A percentile compares a stretch with the other conserved stretches of the same genome.
Conservation (phyloP, 768 basidiomycete genomes). For the Leccinum boreale region DNA sequence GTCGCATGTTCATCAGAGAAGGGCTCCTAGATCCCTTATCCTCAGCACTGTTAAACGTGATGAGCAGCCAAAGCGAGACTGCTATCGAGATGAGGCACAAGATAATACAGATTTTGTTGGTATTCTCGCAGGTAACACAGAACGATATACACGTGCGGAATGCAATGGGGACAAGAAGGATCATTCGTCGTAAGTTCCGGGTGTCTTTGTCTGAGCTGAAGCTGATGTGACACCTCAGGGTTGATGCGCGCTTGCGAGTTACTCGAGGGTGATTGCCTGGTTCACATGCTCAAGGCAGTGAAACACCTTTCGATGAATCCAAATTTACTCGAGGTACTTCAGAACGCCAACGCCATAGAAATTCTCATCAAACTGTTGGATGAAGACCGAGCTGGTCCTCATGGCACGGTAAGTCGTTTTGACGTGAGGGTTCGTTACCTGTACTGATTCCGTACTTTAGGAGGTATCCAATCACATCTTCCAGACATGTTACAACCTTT, state of each 20-base stretch:
- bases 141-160: slow-evolving; percentile 91
- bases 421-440: not conserved
- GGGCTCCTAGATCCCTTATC: slow-evolving; percentile 92
- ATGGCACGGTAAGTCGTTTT: slow-evolving; percentile 64
- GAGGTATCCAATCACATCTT: slow-evolving; percentile 98
- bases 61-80: slow-evolving; percentile 63
- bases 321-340: slow-evolving; percentile 84
- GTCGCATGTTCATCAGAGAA: slow-evolving; percentile 96
- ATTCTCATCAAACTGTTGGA: slow-evolving; percentile 84
- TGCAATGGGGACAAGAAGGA: slow-evolving; percentile 86
- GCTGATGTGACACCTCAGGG: slow-evolving; percentile 44
- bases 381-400: slow-evolving; percentile 71
- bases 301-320: slow-evolving; percentile 96
- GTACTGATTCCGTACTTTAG: slow-evolving; percentile 36
- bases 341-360: slow-evolving; percentile 94
- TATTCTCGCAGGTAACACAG: slow-evolving; percentile 97
- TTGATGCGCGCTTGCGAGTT: slow-evolving; percentile 83
- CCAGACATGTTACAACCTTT: slow-evolving; percentile 96
- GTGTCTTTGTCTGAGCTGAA: not conserved
- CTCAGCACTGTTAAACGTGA: slow-evolving; percentile 84
- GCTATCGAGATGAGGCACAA: slow-evolving; percentile 79
- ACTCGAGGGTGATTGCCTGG: slow-evolving; percentile 84
- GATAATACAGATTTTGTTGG: slow-evolving; percentile 82
- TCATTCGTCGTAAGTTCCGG: slow-evolving; percentile 72
- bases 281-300: slow-evolving; percentile 88